Conservation (phyloP, 768 basidiomycete species). For the Cystofilobasidium ferigula region DNA sequence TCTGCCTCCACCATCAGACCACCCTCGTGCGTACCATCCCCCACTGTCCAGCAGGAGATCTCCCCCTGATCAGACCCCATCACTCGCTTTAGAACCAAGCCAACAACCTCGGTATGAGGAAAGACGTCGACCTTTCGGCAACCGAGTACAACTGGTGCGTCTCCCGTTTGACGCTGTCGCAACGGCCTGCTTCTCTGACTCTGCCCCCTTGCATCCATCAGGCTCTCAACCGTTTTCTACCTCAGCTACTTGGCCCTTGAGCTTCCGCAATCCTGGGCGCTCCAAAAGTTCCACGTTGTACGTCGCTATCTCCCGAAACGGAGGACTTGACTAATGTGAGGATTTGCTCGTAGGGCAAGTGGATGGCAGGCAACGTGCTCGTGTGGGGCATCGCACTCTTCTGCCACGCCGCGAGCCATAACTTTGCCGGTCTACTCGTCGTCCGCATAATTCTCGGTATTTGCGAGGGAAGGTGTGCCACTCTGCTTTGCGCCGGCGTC, state of each 20-base stretch:
- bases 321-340: no score
- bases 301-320: no score
- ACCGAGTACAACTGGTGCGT: constrained; percentile 26
- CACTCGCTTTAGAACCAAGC: constrained; percentile 32
- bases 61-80: background rate
- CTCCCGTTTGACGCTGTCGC: constrained; percentile 28
- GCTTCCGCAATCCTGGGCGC: constrained; percentile 31
- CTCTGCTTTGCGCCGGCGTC: background rate
- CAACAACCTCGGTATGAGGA: constrained; percentile 33
- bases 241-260: constrained; percentile 29
- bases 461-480: constrained; percentile 25
- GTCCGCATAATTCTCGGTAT: constrained; percentile 26
- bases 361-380: constrained; percentile 30
- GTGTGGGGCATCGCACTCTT: constrained; percentile 29
- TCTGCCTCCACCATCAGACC: no score
- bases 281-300: constrained; percentile 27
- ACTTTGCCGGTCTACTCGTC: constrained; percentile 30
- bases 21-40: no score
- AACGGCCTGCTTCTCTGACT: background rate
- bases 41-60: no score
- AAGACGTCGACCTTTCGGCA: constrained; percentile 24
- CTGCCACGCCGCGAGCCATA: constrained; percentile 31
- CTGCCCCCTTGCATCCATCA: background rate
- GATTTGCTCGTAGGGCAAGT: constrained; percentile 16
- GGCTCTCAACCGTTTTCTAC: background rate